A percentile compares a stretch with the other conserved stretches of the same genome.
Evolutionary conservation across 2,329 filamentous ascomycete genomes (phyloP).

Genomic region (Aspergillus nomiae): DNA sequence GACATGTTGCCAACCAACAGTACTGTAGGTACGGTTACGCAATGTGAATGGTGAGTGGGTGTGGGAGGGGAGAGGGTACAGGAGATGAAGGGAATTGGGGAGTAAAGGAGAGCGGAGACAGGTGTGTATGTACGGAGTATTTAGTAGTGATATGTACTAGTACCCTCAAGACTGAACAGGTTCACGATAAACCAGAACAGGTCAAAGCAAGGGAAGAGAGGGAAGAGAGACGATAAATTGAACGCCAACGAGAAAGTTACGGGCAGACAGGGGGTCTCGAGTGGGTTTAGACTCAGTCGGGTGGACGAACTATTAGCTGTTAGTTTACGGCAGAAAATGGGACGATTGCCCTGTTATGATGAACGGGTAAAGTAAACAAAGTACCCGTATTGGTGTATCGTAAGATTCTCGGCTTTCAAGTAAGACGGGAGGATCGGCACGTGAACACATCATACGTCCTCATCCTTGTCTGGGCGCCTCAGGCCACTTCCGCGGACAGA

Average conservation of each 20-base stretch:
- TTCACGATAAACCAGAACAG: not conserved
- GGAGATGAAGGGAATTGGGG: constrained; percentile 7
- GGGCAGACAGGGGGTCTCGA: constrained; percentile 19
- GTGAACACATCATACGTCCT: constrained; percentile 11
- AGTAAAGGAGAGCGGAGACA: constrained; percentile 2
- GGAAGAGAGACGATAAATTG: constrained; percentile 10
- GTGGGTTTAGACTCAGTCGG: constrained; percentile 14
- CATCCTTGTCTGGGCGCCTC: not conserved
- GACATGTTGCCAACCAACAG: constrained; percentile 50
- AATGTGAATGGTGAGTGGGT: constrained; percentile 12
- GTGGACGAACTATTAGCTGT: constrained; percentile 24
- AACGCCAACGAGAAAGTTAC: constrained; percentile 26
- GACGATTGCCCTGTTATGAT: constrained; percentile 5
- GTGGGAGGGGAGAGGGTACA: constrained; percentile 18
- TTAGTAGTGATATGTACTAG: not conserved
- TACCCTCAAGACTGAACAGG: constrained; percentile 1
- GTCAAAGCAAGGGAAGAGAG: constrained; percentile 9
- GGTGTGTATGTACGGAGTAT: not conserved
- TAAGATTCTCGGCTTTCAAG: constrained; percentile 21
- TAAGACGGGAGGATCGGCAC: constrained; percentile 18
- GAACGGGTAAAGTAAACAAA: constrained; percentile 19
- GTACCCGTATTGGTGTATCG: constrained; percentile 22
- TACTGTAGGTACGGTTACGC: constrained; percentile 24
- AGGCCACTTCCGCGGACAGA: not conserved
- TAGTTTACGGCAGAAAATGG: constrained; percentile 3